Evolutionary conservation across 1,284 basidiomycete species (phyloP), one percentile per base, ranked within the genome.

Genomic region (Apiotrichum akiyoshidainum): DNA sequence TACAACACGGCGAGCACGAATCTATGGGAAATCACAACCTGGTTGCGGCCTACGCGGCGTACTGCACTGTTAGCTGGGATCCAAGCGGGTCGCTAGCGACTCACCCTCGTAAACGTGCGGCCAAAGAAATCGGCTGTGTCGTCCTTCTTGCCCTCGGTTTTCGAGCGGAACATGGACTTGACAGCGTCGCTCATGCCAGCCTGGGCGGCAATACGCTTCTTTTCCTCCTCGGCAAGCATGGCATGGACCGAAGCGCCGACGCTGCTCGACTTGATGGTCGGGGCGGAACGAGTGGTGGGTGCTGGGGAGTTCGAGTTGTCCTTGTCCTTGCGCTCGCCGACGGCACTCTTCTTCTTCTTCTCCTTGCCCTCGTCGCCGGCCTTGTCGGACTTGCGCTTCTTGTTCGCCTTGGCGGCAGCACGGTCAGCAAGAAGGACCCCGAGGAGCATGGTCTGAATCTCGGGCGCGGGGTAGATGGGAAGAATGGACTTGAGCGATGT

Each of bases 111-210:
- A 52, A 75, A 79, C 31, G 76, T 78, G 49, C 78, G 68, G n/a
- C 75, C 76, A 53, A 78, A 78, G 58, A 78, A 78, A 42, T 77
- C 75, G 7, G 69, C 68, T n/a, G 66, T 65, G 22, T 64, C 61
- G 22, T 60, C 67, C 52, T 72, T 67, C 47, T 69, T 67, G 10
- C 56, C 65, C 2, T 67, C 68, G 3, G 37, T 34, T 52, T 75
- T 75, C 21, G 69, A 56, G 52, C 62, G 69, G 67, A 76, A 79
- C 70, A 79, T 74, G 5, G 73, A 64, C 65, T 73, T 73, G 31
- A 79, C 77, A 17, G 77, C 77, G 41, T 75, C 76, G 47, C 73
- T 77, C 76, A 78, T 77, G 13, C 72, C 73, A n/a, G 68, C 73
- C 60, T 74, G 70, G 1, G 72, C 71, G 17, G 61, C 70, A 40